Evolutionary conservation across 148 eudicot species (phyloP), one percentile per base, ranked within the genome.

Genomic region (Nyssa sinensis): DNA sequence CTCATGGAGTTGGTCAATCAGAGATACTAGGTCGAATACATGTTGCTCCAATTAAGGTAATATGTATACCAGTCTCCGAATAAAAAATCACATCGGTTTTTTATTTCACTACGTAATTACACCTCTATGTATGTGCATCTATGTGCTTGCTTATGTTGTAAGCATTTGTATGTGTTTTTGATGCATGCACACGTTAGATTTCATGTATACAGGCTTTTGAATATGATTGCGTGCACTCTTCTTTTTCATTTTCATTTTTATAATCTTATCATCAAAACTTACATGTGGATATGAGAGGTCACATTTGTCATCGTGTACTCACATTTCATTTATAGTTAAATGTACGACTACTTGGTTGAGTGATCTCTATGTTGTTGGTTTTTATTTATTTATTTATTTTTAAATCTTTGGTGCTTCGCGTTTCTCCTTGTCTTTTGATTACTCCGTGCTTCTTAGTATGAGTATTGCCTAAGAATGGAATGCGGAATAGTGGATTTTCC

Each of bases 1-100:
- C 98, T 83, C 96, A 86, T 72, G 98, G 98, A 74, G 98, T 95
- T 83, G 97, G 98, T 74, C 98, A 95, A 77, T 70, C 96, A n/a
- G 97, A 92, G 82, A 95, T 95, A 63, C 72, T 95, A 64, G 98
- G 98, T 71, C 89, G 96, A 79, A 92, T 95, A 83, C 97, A 92
- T 82, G 98, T 95, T 73, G 98, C 98, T 77, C 93, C 92, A 25
- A 92, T 95, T 77, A 95, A 92, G 96, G 98, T 94, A 84, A 25
- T 80, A 60, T 30, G 51, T 44, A 17, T 57, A 35, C 59, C 17
- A 33, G 5, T 29, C 31, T 17, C 44, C 34, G 11, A 30, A 4
- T 39, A 16, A 55, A 41, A 28, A 59, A 11, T 41, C 14, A 24
- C 34, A 28, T 47, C 21, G 53, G 33, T 64, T 3, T 37, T 35